These are phyloP conservation scores for Pseudogymnoascus sp. DNA, from an alignment of 2,329 filamentous ascomycete genomes.

Conservation along the genomic window DNA sequence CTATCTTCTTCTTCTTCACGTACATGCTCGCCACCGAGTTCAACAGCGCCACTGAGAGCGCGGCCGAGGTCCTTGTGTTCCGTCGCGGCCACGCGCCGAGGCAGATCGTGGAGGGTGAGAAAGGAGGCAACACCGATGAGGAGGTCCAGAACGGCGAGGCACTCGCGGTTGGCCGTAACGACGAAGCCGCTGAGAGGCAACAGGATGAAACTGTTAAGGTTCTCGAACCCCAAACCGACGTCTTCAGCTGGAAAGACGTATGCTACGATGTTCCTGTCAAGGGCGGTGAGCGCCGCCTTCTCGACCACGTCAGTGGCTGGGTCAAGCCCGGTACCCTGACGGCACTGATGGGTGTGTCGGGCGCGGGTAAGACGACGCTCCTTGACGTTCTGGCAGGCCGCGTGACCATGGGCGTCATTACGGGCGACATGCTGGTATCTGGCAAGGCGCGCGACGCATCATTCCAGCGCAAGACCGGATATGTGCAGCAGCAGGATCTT, in stretches of 20 bases:
- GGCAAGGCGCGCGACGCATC: conserved; percentile 48
- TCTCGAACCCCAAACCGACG: conserved; percentile 25
- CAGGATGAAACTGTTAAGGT: conserved; percentile 22
- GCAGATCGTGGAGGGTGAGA: conserved; percentile 31
- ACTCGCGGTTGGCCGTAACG: conserved; percentile 11
- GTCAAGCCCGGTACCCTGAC: conserved; percentile 66
- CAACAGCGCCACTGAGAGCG: conserved; percentile 59
- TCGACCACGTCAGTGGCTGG: conserved; percentile 66
- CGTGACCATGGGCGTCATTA: conserved; percentile 82
- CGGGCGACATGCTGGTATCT: conserved; percentile 61
- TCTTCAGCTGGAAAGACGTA: conserved; percentile 32
- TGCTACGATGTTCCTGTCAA: conserved; percentile 75
- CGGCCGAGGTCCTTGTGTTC: conserved; percentile 71
- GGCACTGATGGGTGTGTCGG: conserved; percentile 62
- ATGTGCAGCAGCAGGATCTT: conserved; percentile 89
- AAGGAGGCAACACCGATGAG: conserved; percentile 22
- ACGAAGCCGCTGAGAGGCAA: conserved; percentile 13
- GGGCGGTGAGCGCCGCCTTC: conserved; percentile 53
- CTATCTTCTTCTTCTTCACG: conserved; percentile 51
- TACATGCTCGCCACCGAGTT: conserved; percentile 62
- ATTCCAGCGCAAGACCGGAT: conserved; percentile 88
- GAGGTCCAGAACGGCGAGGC: conserved; percentile 24
- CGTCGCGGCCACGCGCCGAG: conserved; percentile 52
- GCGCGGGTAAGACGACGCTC: conserved; percentile 82
- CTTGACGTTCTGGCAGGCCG: conserved; percentile 73